Evolutionary conservation across 179 eudicot genomes (phyloP), one percentile per base, ranked within the genome.

Genomic region (Beta corolliflora): DNA sequence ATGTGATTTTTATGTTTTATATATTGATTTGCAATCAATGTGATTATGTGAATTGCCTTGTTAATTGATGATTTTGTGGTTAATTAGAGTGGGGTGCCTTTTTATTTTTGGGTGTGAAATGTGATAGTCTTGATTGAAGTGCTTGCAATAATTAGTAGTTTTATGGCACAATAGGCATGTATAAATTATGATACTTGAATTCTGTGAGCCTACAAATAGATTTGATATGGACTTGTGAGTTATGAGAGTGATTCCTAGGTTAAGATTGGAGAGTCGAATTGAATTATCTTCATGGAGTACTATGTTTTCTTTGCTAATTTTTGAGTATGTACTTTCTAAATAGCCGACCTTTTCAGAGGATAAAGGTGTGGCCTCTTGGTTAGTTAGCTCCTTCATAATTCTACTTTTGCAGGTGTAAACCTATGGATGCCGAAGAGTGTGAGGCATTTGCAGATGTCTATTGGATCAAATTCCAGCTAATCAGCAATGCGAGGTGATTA

Each of bases 341-440:
- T 52, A 7, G 21, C 19, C 10, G 4, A 44, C 61, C 48, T 25
- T 1, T 36, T n/a, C 9, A 53, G 50, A 16, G 19, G 58, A 54
- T 65, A 55, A 21, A 68, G 59, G 10, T 21, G 19, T 25, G n/a
- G 1, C 13, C 5, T 21, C 16, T 23, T 8, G 13, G 59, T 19
- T 73, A 3, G 21, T 53, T 41, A 61, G 12, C 23, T 54, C 19
- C 75, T 31, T 21, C 45, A n/a, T 80, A 59, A 73, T 58, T 66
- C 29, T 67, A 21, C 63, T 14, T 25, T 74, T 83, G 77, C 79
- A 94, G 98, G 84, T 93, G 94, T 85, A 91, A 93, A 82, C 98
- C 98, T 60, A 94, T 92, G 98, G 97, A 95, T 81, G 94, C 91
- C 70, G 95, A 95, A 88, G 98, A 92, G 15, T 95, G 98, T 84